Percentiles rank a stretch among this genome's conserved stretches.
phyloP scores from a whole-genome alignment of 768 basidiomycete genomes.

The Podaxis mareebaensis region DNA sequence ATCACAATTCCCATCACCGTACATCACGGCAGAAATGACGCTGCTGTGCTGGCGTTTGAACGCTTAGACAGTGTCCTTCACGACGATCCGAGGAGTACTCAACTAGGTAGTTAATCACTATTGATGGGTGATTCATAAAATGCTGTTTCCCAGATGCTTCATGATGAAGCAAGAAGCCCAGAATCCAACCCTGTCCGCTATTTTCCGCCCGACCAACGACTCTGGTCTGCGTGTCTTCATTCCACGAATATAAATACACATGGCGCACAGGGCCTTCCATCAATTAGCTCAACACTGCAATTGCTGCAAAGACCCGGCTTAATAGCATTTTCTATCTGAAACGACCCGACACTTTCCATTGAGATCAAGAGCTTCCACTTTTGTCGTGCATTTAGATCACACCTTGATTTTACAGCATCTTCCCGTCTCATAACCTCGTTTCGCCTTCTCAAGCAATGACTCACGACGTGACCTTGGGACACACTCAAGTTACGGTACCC shows the following conservation, averaged over 20 bases:
- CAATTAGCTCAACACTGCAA: constrained; percentile 6
- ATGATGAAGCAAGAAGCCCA: background rate
- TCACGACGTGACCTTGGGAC: background rate
- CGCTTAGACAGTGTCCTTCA: background rate
- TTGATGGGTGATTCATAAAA: background rate
- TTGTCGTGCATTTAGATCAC: background rate
- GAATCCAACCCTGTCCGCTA: background rate
- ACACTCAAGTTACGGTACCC: background rate
- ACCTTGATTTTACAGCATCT: constrained; percentile 8
- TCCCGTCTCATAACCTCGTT: background rate
- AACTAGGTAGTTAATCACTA: background rate
- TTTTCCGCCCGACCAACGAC: background rate
- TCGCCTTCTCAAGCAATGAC: background rate
- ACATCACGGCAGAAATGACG: background rate
- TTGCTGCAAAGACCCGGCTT: background rate
- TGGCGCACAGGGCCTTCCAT: background rate
- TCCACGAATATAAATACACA: background rate
- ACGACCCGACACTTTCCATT: background rate
- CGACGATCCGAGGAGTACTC: background rate
- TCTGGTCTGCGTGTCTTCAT: background rate
- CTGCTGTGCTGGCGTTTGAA: background rate
- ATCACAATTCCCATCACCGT: background rate
- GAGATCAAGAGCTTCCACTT: background rate
- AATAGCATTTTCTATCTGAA: constrained; percentile 4
- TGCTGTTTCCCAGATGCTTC: background rate